phyloP scores from a whole-genome alignment of 345 rosid genomes.

The Syzygium aromaticum region DNA sequence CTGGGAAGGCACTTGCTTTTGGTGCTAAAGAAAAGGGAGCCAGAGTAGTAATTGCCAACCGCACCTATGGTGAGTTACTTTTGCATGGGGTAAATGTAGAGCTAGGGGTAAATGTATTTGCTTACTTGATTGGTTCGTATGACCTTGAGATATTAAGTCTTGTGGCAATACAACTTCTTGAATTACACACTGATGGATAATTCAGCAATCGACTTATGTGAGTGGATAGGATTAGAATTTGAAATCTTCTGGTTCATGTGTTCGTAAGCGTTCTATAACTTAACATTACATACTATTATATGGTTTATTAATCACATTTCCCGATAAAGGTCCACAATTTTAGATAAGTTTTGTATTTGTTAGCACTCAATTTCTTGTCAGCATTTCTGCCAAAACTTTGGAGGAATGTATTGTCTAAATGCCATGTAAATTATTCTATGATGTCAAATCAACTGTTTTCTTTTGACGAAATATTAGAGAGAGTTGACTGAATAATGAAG shows the following conservation, averaged over 20 bases:
- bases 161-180: neutral
- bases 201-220: neutral
- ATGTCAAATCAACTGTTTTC: neutral
- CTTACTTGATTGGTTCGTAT: neutral
- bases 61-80: conserved; percentile 53
- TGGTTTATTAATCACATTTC: neutral
- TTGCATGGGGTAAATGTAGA: neutral
- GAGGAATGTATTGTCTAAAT: neutral
- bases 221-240: neutral
- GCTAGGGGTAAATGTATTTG: neutral
- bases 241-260: neutral
- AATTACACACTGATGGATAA: neutral
- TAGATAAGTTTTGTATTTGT: neutral
- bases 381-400: neutral
- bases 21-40: conserved; percentile 96
- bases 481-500: neutral
- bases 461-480: neutral
- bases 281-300: neutral
- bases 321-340: neutral
- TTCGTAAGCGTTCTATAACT: neutral
- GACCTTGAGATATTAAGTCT: neutral
- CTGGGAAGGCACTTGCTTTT: conserved; percentile 92
- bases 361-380: neutral
- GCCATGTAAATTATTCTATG: neutral
- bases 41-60: conserved; percentile 75